A percentile compares a stretch with the other conserved stretches of the same genome.
These are phyloP conservation scores for Lindgomyces ingoldianus DNA, from an alignment of 495 filamentous ascomycete genomes.

Conservation along the genomic window DNA sequence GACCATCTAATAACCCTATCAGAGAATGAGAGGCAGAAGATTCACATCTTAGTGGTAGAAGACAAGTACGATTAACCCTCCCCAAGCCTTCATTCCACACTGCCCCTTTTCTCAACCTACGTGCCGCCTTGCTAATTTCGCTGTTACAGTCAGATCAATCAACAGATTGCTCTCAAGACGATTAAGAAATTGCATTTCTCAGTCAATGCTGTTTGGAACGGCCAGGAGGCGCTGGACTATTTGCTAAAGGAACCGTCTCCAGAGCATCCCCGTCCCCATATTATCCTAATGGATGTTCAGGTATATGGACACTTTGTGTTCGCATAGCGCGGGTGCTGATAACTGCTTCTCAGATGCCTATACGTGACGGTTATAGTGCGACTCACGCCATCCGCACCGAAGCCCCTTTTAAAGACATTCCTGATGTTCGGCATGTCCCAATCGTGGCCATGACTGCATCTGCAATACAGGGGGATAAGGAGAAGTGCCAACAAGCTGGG, in stretches of 20 bases:
- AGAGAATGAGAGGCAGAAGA: constrained; percentile 53
- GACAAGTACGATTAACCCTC: constrained; percentile 61
- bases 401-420: constrained; percentile 55
- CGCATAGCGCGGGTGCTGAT: constrained; percentile 24
- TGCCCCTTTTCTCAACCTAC: neutral
- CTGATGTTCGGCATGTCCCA: constrained; percentile 56
- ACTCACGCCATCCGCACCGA: constrained; percentile 70
- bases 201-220: constrained; percentile 71
- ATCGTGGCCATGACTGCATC: constrained; percentile 83
- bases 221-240: constrained; percentile 74
- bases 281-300: constrained; percentile 88
- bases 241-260: constrained; percentile 45
- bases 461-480: constrained; percentile 76
- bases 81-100: neutral
- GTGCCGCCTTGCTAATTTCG: constrained; percentile 5
- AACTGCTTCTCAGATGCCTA: constrained; percentile 27
- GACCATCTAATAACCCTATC: constrained; percentile 38
- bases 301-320: constrained; percentile 53
- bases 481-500: constrained; percentile 73
- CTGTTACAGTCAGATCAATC: constrained; percentile 43
- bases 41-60: constrained; percentile 72
- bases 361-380: constrained; percentile 66
- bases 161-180: constrained; percentile 73
- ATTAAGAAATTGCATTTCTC: constrained; percentile 75
- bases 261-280: constrained; percentile 58